phyloP scores from a whole-genome alignment of 2,329 filamentous ascomycete genomes.

The Fusarium zealandicum region DNA sequence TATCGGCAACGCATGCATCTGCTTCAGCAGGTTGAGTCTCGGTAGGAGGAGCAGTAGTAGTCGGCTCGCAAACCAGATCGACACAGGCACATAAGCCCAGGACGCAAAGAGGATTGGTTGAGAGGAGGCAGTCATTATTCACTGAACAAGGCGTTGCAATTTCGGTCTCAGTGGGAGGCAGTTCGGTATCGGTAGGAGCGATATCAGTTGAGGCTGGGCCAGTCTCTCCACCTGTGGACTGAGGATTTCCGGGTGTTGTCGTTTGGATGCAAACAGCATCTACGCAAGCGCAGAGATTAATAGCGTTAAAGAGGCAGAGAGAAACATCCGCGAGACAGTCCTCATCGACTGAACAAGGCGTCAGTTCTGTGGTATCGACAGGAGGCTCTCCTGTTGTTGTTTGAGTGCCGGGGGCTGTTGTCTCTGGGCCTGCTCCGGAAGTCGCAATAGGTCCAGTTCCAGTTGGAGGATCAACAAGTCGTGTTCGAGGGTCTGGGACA shows the following conservation, averaged over 20 bases:
- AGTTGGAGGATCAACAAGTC: too few relatives aligned
- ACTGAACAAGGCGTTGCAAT: not conserved
- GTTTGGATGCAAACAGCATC: constrained; percentile 13
- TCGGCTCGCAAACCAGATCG: constrained; percentile 6
- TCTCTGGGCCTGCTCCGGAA: too few relatives aligned
- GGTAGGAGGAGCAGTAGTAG: too few relatives aligned
- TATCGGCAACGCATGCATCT: not conserved
- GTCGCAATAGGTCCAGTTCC: too few relatives aligned
- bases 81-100: constrained; percentile 14
- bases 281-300: constrained; percentile 14
- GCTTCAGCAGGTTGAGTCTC: too few relatives aligned
- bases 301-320: constrained; percentile 1
- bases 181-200: not conserved
- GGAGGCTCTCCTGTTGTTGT: not conserved
- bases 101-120: too few relatives aligned
- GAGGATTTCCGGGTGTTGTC: not conserved
- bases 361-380: not conserved
- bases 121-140: constrained; percentile 7
- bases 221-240: not conserved
- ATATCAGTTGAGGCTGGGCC: not conserved
- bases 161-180: not conserved
- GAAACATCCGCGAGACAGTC: constrained; percentile 9
- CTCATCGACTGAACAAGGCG: constrained; percentile 8
- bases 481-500: not conserved
- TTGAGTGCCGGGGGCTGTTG: not conserved